phyloP scores from a whole-genome alignment of 2,329 filamentous ascomycete species.

The Stemphylium lycopersici region DNA sequence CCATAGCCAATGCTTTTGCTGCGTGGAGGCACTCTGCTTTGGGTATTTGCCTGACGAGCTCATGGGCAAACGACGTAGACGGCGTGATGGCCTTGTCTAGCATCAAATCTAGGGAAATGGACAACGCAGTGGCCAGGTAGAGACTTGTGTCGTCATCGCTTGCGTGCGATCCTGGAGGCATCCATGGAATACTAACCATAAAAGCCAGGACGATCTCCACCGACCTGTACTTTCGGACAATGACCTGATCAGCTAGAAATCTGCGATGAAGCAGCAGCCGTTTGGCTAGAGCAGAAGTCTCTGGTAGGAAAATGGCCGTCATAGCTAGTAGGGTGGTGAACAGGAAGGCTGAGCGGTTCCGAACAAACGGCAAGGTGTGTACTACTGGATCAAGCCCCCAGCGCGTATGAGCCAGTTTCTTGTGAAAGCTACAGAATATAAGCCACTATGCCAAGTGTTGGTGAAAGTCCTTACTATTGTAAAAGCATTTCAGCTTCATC shows the following conservation, averaged over 20 bases:
- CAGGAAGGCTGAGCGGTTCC: slow-evolving; percentile 71
- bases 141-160: slow-evolving; percentile 75
- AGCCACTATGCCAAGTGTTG: background rate
- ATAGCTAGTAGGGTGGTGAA: slow-evolving; percentile 74
- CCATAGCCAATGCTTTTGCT: slow-evolving; percentile 67
- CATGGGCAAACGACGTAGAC: slow-evolving; percentile 55
- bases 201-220: slow-evolving; percentile 77
- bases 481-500: slow-evolving; percentile 70
- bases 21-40: slow-evolving; percentile 73
- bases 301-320: slow-evolving; percentile 70
- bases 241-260: slow-evolving; percentile 66
- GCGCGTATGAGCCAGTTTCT: slow-evolving; percentile 72
- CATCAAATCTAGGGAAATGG: slow-evolving; percentile 71
- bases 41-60: slow-evolving; percentile 58
- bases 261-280: slow-evolving; percentile 69
- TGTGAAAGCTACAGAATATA: slow-evolving; percentile 62
- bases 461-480: slow-evolving; percentile 60
- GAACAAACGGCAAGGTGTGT: slow-evolving; percentile 70
- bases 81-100: slow-evolving; percentile 72
- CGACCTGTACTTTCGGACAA: slow-evolving; percentile 67
- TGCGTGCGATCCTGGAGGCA: slow-evolving; percentile 69
- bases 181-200: slow-evolving; percentile 79
- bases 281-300: slow-evolving; percentile 68
- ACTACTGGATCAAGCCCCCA: slow-evolving; percentile 74
- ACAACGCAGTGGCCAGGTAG: slow-evolving; percentile 72